Percentiles rank a stretch among this genome's conserved stretches.
Conservation (phyloP, 495 filamentous ascomycete genomes). For the Mycothermus thermophilus region DNA sequence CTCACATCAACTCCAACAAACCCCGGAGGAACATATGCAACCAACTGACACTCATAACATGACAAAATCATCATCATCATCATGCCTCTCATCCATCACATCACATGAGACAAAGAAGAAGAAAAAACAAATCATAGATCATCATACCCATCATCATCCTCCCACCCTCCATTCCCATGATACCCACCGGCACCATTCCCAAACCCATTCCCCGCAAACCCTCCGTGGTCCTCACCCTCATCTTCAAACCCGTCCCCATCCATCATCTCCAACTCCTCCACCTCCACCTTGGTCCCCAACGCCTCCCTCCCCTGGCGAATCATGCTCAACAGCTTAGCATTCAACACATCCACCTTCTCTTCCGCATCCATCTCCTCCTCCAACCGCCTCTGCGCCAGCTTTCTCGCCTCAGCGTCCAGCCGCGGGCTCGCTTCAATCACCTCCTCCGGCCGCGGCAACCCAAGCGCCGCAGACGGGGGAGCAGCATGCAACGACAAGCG, state of each 20-base stretch:
- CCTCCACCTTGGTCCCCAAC: conserved; percentile 61
- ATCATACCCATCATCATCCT: conserved; percentile 22
- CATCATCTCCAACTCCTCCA: conserved; percentile 48
- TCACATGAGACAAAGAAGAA: no score
- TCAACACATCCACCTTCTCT: conserved; percentile 60
- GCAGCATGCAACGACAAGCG: neutral
- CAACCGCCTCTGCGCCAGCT: conserved; percentile 48
- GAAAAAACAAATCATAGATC: neutral
- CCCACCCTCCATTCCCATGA: conserved; percentile 18
- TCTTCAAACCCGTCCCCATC: conserved; percentile 29
- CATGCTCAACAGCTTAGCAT: conserved; percentile 65
- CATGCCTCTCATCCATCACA: no score
- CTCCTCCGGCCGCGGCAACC: no score
- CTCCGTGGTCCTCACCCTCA: no score
- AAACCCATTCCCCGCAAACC: no score
- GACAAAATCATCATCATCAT: no score
- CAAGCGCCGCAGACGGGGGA: neutral
- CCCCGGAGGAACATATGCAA: no score
- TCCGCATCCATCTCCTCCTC: conserved; percentile 69
- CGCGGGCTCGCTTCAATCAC: conserved; percentile 26
- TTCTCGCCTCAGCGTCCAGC: conserved; percentile 47
- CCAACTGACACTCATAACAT: no score
- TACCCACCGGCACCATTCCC: conserved; percentile 27
- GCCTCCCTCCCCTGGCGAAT: conserved; percentile 81
- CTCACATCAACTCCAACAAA: no score